Evolutionary conservation across 257 asterid species (phyloP).

Genomic region (Solanum ossicruentum): DNA sequence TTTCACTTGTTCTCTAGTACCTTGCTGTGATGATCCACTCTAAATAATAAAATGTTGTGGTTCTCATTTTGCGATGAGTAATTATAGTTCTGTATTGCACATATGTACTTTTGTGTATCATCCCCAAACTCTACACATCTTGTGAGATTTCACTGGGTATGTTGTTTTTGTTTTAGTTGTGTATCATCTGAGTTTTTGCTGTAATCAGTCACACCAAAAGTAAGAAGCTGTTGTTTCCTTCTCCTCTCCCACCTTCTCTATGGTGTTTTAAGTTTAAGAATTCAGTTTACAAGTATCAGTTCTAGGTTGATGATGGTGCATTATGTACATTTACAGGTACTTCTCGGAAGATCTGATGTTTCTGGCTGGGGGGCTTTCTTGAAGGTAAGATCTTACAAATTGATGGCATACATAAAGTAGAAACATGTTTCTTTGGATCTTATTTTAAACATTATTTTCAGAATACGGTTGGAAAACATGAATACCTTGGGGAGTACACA

Average conservation of each 20-base stretch:
- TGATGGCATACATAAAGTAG: neutral
- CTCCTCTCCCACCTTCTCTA: neutral
- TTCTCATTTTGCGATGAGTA: neutral
- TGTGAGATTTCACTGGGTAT: too few relatives aligned
- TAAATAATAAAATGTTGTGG: neutral
- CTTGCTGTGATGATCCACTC: neutral
- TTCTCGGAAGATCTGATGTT: conserved; percentile 84
- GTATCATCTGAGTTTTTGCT: neutral
- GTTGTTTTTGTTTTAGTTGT: neutral
- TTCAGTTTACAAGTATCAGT: neutral
- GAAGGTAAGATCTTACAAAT: conserved; percentile 51
- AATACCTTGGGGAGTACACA: conserved; percentile 94
- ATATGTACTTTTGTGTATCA: neutral
- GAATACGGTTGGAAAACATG: conserved; percentile 86
- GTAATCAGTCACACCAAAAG: neutral
- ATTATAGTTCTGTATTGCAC: neutral
- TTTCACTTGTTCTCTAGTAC: neutral
- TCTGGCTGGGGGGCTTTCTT: conserved; percentile 99
- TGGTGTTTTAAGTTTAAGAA: neutral
- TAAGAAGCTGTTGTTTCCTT: neutral
- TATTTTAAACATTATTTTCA: conserved; percentile 17
- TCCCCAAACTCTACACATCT: too few relatives aligned
- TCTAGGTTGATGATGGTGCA: neutral
- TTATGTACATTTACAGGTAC: conserved; percentile 33
- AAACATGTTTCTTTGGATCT: neutral